Evolutionary conservation across 2,329 filamentous ascomycete genomes (phyloP).

Genomic region (Fusarium denticulatum): DNA sequence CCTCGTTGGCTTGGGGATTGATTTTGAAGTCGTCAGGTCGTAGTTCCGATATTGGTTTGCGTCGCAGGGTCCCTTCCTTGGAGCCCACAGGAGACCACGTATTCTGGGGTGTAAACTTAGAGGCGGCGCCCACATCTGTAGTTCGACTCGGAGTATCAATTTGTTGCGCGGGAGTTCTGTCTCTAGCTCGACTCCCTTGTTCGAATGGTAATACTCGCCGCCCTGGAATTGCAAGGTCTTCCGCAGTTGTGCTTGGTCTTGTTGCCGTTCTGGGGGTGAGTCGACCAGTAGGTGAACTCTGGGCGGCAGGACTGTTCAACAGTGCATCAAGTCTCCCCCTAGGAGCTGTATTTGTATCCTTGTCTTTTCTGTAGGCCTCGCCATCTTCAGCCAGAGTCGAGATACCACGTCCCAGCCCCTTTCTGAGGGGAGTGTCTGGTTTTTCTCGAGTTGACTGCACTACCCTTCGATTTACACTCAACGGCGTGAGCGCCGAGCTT

Average conservation of each 20-base stretch:
- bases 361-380: constrained; percentile 42
- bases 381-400: constrained; percentile 61
- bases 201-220: constrained; percentile 56
- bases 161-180: constrained; percentile 21
- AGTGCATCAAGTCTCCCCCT: constrained; percentile 48
- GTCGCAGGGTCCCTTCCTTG: constrained; percentile 60
- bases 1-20: constrained; percentile 77
- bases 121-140: background rate
- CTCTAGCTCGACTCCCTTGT: constrained; percentile 19
- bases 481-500: constrained; percentile 50
- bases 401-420: constrained; percentile 51
- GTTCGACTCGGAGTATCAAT: constrained; percentile 4
- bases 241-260: constrained; percentile 17
- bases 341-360: constrained; percentile 13
- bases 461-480: constrained; percentile 49
- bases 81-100: constrained; percentile 26
- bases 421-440: constrained; percentile 27
- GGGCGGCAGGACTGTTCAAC: constrained; percentile 45
- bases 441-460: constrained; percentile 38
- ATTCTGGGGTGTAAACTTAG: constrained; percentile 20
- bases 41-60: constrained; percentile 66
- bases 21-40: constrained; percentile 80
- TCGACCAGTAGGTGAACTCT: constrained; percentile 40
- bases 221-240: constrained; percentile 48
- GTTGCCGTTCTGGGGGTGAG: constrained; percentile 38